Percentiles rank a stretch among this genome's conserved stretches.
phyloP scores from a whole-genome alignment of 225 moss, liverwort and hornwort species.

The Bryoerythrophyllum caledonicum region DNA sequence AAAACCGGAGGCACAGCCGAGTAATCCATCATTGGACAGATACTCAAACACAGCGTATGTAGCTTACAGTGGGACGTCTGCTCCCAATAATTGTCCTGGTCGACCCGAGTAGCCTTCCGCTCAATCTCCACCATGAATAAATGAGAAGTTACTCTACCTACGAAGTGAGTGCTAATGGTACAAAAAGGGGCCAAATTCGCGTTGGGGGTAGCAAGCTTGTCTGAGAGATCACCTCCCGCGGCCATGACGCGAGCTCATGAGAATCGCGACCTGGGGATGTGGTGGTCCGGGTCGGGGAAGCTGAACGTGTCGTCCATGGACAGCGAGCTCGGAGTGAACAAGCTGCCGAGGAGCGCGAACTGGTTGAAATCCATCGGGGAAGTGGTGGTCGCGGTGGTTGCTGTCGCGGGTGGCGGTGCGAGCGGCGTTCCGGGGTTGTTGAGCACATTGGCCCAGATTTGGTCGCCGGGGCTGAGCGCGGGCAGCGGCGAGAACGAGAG shows the following conservation, averaged over 20 bases:
- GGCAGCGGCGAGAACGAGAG: constrained; percentile 60
- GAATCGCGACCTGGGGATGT: constrained; percentile 50
- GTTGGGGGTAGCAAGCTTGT: not conserved
- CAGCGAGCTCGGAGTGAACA: constrained; percentile 37
- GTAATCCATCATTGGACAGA: constrained; percentile 12
- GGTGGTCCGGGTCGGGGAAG: constrained; percentile 61
- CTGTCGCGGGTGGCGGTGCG: too few species aligned
- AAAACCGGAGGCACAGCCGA: not conserved
- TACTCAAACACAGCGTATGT: constrained; percentile 20
- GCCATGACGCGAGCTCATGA: constrained; percentile 33
- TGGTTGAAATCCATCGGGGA: constrained; percentile 29
- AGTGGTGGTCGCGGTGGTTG: not conserved
- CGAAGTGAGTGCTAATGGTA: constrained; percentile 12
- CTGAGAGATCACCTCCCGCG: not conserved
- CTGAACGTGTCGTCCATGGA: constrained; percentile 72
- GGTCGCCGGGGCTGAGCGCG: constrained; percentile 47
- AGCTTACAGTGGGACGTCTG: constrained; percentile 26
- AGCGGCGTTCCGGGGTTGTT: constrained; percentile 15
- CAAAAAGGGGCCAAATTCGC: constrained; percentile 1
- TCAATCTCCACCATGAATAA: constrained; percentile 14
- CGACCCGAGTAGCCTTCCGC: too few species aligned
- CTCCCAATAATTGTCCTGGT: not conserved
- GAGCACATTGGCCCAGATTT: constrained; percentile 53
- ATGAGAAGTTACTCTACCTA: constrained; percentile 7
- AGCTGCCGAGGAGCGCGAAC: constrained; percentile 59